Evolutionary conservation across 257 asterid genomes (phyloP), one percentile per base, ranked within the genome.

Genomic region (Capsicum baccatum): DNA sequence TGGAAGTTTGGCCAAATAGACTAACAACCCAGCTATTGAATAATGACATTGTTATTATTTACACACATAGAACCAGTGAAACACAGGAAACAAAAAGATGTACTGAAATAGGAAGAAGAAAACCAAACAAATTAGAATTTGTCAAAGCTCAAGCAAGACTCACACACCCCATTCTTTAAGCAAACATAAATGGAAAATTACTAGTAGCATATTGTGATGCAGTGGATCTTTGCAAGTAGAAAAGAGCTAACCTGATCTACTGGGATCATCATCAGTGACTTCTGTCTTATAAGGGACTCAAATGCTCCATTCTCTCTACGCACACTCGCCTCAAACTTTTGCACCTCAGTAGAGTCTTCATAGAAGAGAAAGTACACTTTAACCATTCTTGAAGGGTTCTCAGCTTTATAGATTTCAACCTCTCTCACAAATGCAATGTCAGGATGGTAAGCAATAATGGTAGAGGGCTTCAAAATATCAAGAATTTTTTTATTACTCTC

Each of bases 331-430:
- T 96, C 98, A 83, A 89, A 96, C 89, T 96, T 96, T 88, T 88
- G 94, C 83, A 93, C 98, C 92, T 96, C 99, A 12, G 99, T 94
- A 81, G 99, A 96, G 84, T 94, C 91, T 85, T 94, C 99, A 79
- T 96, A 92, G 88, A 96, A 96, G 69, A 96, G 89, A 90, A 96
- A 96, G 88, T 96, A 96, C 64, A 96, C 98, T 89, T 92, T 96
- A 85, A 95, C 85, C 70, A 83, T 91, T 89, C 83, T 90, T 19
- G 90, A 86, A 26, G 99, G 96, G 86, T 94, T 94, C 89, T 96
- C 97, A 86, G 98, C 93, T 91, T 92, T 95, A 89, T 92, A 96
- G 80, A 93, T 85, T 86, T 96, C 99, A 84, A 96, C 93, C 87
- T 96, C 98, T 88, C 99, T 95, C 83, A 96, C 95, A 89, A 96